phyloP scores from a whole-genome alignment of 1,284 basidiomycete genomes.

The Lentinula novae-zelandiae region DNA sequence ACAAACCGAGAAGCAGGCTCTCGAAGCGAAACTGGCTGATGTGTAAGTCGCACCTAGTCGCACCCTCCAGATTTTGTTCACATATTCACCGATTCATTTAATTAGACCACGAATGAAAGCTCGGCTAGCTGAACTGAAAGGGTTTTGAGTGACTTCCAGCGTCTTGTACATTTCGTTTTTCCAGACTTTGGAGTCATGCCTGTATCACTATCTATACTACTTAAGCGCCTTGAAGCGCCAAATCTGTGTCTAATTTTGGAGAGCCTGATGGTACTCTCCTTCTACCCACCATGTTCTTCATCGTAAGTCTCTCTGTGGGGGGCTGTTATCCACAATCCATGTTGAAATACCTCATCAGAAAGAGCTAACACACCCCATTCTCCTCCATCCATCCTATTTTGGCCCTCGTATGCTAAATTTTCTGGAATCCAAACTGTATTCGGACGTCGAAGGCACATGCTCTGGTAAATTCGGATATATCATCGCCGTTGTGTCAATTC shows the following conservation, averaged over 20 bases:
- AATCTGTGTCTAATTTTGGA: no score
- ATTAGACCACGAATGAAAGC: constrained; percentile 76
- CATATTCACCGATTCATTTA: background rate
- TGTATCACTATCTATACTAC: no score
- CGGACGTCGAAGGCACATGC: constrained; percentile 97
- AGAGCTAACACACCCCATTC: constrained; percentile 92
- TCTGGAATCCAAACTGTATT: constrained; percentile 89
- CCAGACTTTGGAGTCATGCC: no score
- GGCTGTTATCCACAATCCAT: constrained; percentile 3
- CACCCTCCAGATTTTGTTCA: no score
- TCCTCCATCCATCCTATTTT: constrained; percentile 97
- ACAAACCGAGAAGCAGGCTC: constrained; percentile 89
- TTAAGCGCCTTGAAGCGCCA: background rate
- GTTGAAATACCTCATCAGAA: constrained; percentile 50
- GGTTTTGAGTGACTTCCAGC: background rate
- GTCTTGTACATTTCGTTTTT: background rate
- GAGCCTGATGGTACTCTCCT: background rate
- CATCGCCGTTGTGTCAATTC: constrained; percentile 89
- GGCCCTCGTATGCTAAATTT: constrained; percentile 94
- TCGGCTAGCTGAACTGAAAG: constrained; percentile 64
- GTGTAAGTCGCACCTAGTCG: constrained; percentile 49
- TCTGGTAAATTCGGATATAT: constrained; percentile 96
- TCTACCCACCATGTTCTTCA: constrained; percentile 66
- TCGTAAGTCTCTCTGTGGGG: constrained; percentile 44
- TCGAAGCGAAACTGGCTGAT: constrained; percentile 78